Conservation (phyloP, 2,329 filamentous ascomycete genomes). For the Penicillium sp. region DNA sequence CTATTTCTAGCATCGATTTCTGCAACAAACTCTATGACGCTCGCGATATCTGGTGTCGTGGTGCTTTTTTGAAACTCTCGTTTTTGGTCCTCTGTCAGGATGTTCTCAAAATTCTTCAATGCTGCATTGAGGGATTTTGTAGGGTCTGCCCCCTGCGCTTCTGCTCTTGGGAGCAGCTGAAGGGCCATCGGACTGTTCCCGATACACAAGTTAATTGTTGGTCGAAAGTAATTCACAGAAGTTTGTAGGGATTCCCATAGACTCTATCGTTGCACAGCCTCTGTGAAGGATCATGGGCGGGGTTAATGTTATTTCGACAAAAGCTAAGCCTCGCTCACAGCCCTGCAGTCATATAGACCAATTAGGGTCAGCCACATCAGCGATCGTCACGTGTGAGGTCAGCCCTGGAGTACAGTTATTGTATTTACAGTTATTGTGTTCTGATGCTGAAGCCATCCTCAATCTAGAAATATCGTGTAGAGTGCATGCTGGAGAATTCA, state of each 20-base stretch:
- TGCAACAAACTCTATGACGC: constrained; percentile 13
- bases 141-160: neutral
- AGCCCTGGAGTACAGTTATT: neutral
- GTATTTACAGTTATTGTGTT: neutral
- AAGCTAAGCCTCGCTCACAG: neutral
- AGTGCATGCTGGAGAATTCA: neutral
- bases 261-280: neutral
- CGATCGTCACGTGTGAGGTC: neutral
- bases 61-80: neutral
- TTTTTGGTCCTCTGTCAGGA: constrained; percentile 1
- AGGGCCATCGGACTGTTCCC: neutral
- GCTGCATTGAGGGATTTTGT: neutral
- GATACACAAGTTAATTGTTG: neutral
- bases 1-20: constrained; percentile 18
- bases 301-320: neutral
- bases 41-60: neutral
- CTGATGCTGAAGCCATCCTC: neutral
- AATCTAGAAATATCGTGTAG: neutral
- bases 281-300: neutral
- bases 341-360: neutral
- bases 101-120: neutral
- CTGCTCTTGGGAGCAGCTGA: neutral
- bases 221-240: neutral
- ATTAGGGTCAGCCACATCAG: neutral
- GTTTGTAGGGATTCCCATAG: neutral